Base-by-base conservation (phyloP, 306 rosid species). In the Morella rubra region DNA sequence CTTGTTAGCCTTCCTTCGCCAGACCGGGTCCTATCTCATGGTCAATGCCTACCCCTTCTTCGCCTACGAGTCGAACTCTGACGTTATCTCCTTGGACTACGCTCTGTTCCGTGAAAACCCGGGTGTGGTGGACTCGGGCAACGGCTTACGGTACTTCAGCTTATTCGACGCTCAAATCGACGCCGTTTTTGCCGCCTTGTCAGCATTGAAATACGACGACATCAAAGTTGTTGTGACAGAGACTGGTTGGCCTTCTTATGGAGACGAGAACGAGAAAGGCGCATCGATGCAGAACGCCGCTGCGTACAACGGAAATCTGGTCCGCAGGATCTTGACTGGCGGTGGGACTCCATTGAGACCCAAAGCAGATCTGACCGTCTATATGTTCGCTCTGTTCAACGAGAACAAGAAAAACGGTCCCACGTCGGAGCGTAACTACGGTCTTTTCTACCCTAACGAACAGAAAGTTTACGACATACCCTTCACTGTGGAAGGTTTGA, bases 121-220 rank as follows among this genome's bases (percentile, higher is more conserved):
- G 8, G 99, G 99, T 0, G 88, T 84, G 2, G 89, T 84, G 27
- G 99, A 96, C 81, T 56, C 98, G 67, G 99, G 97, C 22, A 92
- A 88, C 77, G 91, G 93, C 61, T 85, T 92, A 54, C 76, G 94
- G 0, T 95, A 95, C 58, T 87, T 73, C 44, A 96, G 79, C 83
- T 85, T 96, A 22, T 91, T 96, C 66, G 99, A 96, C 76, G 99
- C 99, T 0, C 99, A 96, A 83, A 88, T 96, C 75, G 99, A 96
- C 81, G 99, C 99, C 79, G 98, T 96, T 72, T 96, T 91, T 6
- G 87, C 99, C 0, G 98, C 99, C 0, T 76, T 96, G n/a, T 47
- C 81, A 2, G 90, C 91, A 5, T 20, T 96, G 10, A 91, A 92
- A 69, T 96, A 84, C 83, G 70, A 92, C 77, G 97, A 96, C 69